These are phyloP conservation scores for Dovyalis caffra DNA, from an alignment of 345 rosid genomes.

Conservation along the genomic window DNA sequence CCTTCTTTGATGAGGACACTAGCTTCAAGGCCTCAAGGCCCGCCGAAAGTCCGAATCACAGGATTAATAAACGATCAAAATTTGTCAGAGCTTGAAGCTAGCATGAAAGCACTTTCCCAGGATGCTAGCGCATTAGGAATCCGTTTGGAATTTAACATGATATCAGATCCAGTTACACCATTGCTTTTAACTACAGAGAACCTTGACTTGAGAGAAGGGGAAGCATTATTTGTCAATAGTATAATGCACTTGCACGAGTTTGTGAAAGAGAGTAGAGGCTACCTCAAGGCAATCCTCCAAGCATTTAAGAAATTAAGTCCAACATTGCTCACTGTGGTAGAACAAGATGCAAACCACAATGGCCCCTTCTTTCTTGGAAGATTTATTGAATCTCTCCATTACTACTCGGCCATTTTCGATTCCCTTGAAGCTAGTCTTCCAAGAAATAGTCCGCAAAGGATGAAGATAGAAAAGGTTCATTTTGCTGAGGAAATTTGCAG, in stretches of 20 bases:
- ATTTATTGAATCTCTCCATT: constrained; percentile 69
- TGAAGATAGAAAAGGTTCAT: constrained; percentile 54
- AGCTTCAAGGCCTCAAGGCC: constrained; percentile 52
- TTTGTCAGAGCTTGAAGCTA: constrained; percentile 27
- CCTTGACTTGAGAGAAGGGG: constrained; percentile 47
- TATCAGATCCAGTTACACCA: constrained; percentile 37
- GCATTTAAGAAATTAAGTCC: constrained; percentile 57
- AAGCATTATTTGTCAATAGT: constrained; percentile 49
- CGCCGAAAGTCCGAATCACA: constrained; percentile 48
- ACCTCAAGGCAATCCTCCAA: constrained; percentile 63
- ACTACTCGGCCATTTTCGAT: constrained; percentile 62
- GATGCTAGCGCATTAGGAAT: constrained; percentile 47
- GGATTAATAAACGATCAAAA: constrained; percentile 30
- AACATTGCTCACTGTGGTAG: constrained; percentile 48
- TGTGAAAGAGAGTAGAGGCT: constrained; percentile 61
- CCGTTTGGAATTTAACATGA: constrained; percentile 29
- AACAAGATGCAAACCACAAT: constrained; percentile 70
- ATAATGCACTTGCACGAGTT: constrained; percentile 59
- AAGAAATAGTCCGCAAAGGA: constrained; percentile 44
- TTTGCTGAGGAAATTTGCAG: constrained; percentile 58
- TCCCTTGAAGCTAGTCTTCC: constrained; percentile 60
- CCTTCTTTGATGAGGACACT: constrained; percentile 50
- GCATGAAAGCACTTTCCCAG: constrained; percentile 33
- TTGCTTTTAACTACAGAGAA: constrained; percentile 41
- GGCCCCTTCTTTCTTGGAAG: constrained; percentile 70